These are phyloP conservation scores for Sugiyamaella paludigena DNA, from an alignment of 1,139 yeast genomes.

Conservation along the genomic window DNA sequence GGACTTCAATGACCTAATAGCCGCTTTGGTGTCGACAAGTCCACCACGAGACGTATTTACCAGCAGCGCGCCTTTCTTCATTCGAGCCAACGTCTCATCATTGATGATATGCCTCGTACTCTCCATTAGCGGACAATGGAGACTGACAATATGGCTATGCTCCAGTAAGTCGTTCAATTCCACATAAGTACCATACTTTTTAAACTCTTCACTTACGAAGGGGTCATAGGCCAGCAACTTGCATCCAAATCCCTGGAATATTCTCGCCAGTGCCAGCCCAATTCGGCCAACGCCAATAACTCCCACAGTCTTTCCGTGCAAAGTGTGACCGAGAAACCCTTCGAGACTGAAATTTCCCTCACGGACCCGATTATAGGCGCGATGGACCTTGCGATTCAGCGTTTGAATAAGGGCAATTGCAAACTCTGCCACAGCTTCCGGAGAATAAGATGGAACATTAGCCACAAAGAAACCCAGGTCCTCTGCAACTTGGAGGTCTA, in stretches of 20 bases:
- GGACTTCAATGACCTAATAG: conserved; percentile 56
- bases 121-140: conserved; percentile 57
- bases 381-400: conserved; percentile 28
- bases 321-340: conserved; percentile 42
- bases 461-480: conserved; percentile 26
- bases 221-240: conserved; percentile 50
- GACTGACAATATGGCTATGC: conserved; percentile 54
- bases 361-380: conserved; percentile 29
- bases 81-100: conserved; percentile 48
- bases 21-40: conserved; percentile 59
- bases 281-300: conserved; percentile 73
- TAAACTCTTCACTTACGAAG: conserved; percentile 27
- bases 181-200: conserved; percentile 48
- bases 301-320: conserved; percentile 55
- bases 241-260: conserved; percentile 62
- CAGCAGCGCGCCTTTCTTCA: conserved; percentile 63
- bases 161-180: conserved; percentile 52
- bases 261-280: conserved; percentile 62
- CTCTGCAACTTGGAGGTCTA: conserved; percentile 26
- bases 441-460: conserved; percentile 31
- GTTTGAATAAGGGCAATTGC: conserved; percentile 29
- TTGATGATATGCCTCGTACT: conserved; percentile 58
- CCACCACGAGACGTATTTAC: conserved; percentile 76
- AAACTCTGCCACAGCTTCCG: conserved; percentile 31
- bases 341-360: conserved; percentile 29